Conservation (phyloP, 2,329 filamentous ascomycete species). For the Ceratocystis eucalypticola region DNA sequence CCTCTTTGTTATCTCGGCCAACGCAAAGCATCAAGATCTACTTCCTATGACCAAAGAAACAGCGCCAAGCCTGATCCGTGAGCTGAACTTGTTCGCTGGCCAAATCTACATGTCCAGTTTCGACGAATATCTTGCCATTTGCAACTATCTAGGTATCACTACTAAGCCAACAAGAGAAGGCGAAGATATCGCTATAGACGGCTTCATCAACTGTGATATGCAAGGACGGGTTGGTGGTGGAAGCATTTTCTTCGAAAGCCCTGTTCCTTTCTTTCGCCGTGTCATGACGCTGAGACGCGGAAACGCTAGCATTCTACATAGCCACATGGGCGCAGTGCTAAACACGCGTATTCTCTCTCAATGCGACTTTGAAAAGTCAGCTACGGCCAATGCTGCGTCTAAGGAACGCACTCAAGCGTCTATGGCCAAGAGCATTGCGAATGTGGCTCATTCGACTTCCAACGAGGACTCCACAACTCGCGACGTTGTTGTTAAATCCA, state of each 20-base stretch:
- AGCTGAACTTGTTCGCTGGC: constrained; percentile 54
- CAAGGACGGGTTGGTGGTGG: constrained; percentile 16
- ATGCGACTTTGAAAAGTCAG: constrained; percentile 20
- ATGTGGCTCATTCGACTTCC: neutral
- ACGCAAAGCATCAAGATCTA: constrained; percentile 7
- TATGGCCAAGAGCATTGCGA: no score
- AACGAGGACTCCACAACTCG: neutral
- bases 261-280: constrained; percentile 28
- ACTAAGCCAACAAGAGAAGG: constrained; percentile 21
- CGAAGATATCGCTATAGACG: constrained; percentile 23
- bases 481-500: neutral
- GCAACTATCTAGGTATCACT: constrained; percentile 38
- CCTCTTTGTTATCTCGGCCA: constrained; percentile 30
- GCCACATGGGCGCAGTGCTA: constrained; percentile 31
- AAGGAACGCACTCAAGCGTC: no score
- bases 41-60: constrained; percentile 17
- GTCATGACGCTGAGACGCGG: constrained; percentile 29
- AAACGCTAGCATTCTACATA: constrained; percentile 29
- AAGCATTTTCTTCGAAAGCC: constrained; percentile 25
- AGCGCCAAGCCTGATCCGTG: constrained; percentile 26
- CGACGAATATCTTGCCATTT: constrained; percentile 40
- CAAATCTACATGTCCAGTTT: constrained; percentile 48
- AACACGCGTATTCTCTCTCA: constrained; percentile 24
- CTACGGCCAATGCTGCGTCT: no score
- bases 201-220: constrained; percentile 26